Evolutionary conservation across 106 monocot species (phyloP), one percentile per base, ranked within the genome.

Genomic region (Dendrobium catenatum): DNA sequence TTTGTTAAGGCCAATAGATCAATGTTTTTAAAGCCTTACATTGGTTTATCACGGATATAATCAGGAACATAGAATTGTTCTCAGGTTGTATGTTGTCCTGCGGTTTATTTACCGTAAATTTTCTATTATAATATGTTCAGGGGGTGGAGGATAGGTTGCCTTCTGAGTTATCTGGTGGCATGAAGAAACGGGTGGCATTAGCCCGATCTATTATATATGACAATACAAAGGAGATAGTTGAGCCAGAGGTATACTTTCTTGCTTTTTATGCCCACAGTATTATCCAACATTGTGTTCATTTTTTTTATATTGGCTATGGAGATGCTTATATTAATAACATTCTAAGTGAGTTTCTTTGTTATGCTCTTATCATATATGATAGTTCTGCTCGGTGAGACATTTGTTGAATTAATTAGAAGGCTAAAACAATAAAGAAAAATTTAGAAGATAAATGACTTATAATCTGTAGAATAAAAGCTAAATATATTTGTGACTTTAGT

Each of bases 121-220:
- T 44, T 43, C 74, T 74, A 5, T 77, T 77, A 42, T 37, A 19
- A 5, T 77, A 5, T 40, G 47, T 91, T 64, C 84, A 99, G 99
- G 95, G 88, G 73, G 93, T 99, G 37, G 99, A 95, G 78, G 91
- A 95, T 15, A 89, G 77, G 58, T 77, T 93, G 79, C 99, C 99
- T 61, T 95, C 99, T 43, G 99, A 99, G 82, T 77, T 99, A 73
- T 99, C 99, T 83, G 99, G 99, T 64, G 99, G 99, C 77, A 99
- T 99, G 99, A 95, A 99, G 72, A 99, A 99, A 81, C 88, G 99
- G 59, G 99, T 99, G 51, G 99, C 95, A 76, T 86, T 99, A 79
- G 99, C 99, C 29, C 85, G 99, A 43, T 95, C 99, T 73, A 93
- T 99, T 72, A 95, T 99, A n/a, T 95, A 80, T 77, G 99, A 99